Conservation (phyloP, 2,329 filamentous ascomycete species). For the Colletotrichum euphorbiae region DNA sequence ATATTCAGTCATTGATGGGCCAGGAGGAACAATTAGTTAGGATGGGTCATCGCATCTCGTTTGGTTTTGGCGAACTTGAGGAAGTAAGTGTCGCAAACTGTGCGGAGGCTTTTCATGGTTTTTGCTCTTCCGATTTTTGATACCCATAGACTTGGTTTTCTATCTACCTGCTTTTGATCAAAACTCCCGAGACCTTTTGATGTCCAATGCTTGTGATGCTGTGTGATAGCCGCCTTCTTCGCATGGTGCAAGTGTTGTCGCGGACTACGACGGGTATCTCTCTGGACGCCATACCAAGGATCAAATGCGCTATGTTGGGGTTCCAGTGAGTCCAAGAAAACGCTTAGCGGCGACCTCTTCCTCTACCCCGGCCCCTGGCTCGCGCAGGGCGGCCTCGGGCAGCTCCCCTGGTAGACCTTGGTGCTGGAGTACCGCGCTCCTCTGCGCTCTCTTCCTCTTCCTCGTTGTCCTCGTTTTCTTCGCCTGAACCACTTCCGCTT, state of each 20-base stretch:
- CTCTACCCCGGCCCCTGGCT: constrained; percentile 46
- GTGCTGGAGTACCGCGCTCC: constrained; percentile 53
- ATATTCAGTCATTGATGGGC: too few species aligned
- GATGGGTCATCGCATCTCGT: too few species aligned
- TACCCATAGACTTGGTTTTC: constrained; percentile 30
- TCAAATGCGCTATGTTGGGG: background rate
- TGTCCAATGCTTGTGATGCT: background rate
- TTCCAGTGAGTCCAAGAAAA: background rate
- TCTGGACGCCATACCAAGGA: constrained; percentile 4
- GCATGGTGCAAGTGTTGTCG: constrained; percentile 5
- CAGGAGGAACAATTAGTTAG: too few species aligned
- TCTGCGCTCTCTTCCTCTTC: constrained; percentile 50
- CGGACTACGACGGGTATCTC: constrained; percentile 34
- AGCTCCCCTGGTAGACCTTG: constrained; percentile 51
- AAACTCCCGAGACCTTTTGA: background rate
- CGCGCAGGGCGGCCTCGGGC: constrained; percentile 50
- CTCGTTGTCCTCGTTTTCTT: constrained; percentile 42
- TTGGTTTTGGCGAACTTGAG: too few species aligned
- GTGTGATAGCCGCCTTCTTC: background rate
- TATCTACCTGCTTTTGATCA: background rate
- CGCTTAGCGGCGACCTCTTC: constrained; percentile 24
- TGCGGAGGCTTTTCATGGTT: background rate
- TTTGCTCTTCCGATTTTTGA: constrained; percentile 17
- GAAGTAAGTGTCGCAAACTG: too few species aligned
- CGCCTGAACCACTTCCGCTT: constrained; percentile 42